Base-by-base conservation (phyloP, 371 early-diverging fungal genomes). In the Saksenaea oblongispora region DNA sequence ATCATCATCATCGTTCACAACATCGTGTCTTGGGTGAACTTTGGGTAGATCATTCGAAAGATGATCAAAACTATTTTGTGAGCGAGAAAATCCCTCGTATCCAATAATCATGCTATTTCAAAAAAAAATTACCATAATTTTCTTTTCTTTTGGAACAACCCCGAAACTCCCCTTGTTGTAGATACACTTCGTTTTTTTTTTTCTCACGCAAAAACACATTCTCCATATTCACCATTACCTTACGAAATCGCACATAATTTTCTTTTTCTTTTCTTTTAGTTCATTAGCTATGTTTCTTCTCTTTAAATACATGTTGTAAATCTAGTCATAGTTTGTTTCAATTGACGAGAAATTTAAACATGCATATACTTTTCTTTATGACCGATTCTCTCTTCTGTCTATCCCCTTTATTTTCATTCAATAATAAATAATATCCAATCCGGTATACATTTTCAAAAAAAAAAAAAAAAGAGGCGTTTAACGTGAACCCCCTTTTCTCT, bases 241-340 rank as follows among this genome's bases (percentile, higher is more conserved):
- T 47, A 47, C 51, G 51, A 22, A n/a, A 36, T n/a, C 26, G 41
- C 37, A 58, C 26, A 58, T 58, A 58, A 36, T 58, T 18, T 35
- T 13, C n/a, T 5, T 18, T 5, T 56, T 4, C 10, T 56, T 56
- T 18, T 5, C 9, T 56, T 11, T 56, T 18, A 4, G 10, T 26
- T 17, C 24, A 18, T 34, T 37, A 35, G 18, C 39, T 58, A 39
- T 36, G 39, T 18, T 58, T 17, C n/a, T 58, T 22, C 31, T 58
- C 28, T 41, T 10, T 24, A 10, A 47, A 22, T 47, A 47, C 51
- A 47, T 47, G 51, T 47, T 47, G 51, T 47, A 47, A 22, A n/a
- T 47, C 51, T 47, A 47, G 24, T 47, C 51, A 47, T 2, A n/a
- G 22, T 47, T 47, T 10, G n/a, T 9, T 47, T 9, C 51, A 17